phyloP scores from a whole-genome alignment of 2,329 filamentous ascomycete species.

The Furcasterigmium sp. region DNA sequence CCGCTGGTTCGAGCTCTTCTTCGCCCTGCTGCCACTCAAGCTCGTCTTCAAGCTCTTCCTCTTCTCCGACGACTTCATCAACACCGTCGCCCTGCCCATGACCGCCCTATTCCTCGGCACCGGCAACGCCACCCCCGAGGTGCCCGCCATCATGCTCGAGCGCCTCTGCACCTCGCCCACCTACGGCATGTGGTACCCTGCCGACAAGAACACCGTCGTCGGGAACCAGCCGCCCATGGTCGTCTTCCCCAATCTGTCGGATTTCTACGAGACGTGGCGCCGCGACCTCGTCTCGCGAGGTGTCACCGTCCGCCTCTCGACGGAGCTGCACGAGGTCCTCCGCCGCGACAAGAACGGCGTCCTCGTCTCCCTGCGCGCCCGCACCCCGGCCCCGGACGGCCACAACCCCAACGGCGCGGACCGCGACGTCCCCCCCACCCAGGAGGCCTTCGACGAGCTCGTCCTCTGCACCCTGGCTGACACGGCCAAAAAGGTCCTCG shows the following conservation, averaged over 20 bases:
- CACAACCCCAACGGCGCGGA: conserved; percentile 29
- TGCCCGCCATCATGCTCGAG: conserved; percentile 59
- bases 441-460: conserved; percentile 56
- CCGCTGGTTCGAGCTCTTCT: conserved; percentile 48
- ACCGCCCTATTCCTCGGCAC: conserved; percentile 57
- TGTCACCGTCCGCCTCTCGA: conserved; percentile 49
- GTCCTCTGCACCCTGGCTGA: conserved; percentile 59
- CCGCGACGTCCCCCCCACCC: conserved; percentile 46
- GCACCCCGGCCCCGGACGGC: conserved; percentile 22
- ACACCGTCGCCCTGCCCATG: conserved; percentile 56
- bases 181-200: conserved; percentile 50
- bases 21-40: conserved; percentile 54
- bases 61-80: conserved; percentile 62
- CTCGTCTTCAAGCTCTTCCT: conserved; percentile 58
- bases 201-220: conserved; percentile 36
- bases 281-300: conserved; percentile 45
- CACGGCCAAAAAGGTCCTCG: conserved; percentile 53
- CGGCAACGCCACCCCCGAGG: conserved; percentile 64
- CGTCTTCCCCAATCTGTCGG: conserved; percentile 53
- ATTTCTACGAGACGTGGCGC: conserved; percentile 54
- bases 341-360: conserved; percentile 46
- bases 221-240: conserved; percentile 56
- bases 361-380: conserved; percentile 37
- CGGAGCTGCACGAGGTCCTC: conserved; percentile 46
- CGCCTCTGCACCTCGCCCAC: conserved; percentile 45